Evolutionary conservation across 2,329 filamentous ascomycete genomes (phyloP).

Genomic region (Teratosphaeria viscida): DNA sequence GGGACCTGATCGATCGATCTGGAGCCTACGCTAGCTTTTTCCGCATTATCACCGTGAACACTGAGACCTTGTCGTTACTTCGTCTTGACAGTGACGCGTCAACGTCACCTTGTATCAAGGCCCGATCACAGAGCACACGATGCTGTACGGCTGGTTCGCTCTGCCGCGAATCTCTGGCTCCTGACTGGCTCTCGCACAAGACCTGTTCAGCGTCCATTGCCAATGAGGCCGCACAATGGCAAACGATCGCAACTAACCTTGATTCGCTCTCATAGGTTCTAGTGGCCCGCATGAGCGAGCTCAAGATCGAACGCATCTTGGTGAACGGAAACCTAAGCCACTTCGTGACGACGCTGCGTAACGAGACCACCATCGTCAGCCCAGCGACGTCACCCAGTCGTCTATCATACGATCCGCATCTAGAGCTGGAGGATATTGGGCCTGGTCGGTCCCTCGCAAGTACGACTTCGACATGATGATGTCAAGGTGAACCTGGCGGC

Average conservation of each 20-base stretch:
- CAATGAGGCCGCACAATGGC: background rate
- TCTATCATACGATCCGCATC: constrained; percentile 14
- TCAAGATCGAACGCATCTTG: background rate
- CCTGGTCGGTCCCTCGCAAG: constrained; percentile 4
- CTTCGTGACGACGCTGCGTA: background rate
- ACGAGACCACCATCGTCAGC: background rate
- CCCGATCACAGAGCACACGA: background rate
- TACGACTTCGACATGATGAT: constrained; percentile 2
- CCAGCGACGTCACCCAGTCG: background rate
- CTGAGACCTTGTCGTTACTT: constrained; percentile 18
- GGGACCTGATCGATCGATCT: constrained; percentile 6
- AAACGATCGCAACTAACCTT: background rate
- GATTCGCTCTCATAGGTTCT: background rate
- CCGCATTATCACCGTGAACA: constrained; percentile 14
- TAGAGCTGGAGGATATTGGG: constrained; percentile 18
- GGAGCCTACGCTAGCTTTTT: constrained; percentile 13
- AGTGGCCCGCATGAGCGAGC: background rate
- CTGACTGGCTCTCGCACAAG: background rate
- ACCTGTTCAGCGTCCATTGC: background rate
- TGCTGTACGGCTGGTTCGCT: background rate
- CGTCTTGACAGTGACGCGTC: constrained; percentile 11
- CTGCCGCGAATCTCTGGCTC: background rate
- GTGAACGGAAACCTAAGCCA: background rate
- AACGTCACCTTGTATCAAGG: constrained; percentile 16
- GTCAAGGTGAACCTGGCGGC: constrained; percentile 14